Conservation (phyloP, 192 early-diverging fungal species). For the Coemansia sp. region DNA sequence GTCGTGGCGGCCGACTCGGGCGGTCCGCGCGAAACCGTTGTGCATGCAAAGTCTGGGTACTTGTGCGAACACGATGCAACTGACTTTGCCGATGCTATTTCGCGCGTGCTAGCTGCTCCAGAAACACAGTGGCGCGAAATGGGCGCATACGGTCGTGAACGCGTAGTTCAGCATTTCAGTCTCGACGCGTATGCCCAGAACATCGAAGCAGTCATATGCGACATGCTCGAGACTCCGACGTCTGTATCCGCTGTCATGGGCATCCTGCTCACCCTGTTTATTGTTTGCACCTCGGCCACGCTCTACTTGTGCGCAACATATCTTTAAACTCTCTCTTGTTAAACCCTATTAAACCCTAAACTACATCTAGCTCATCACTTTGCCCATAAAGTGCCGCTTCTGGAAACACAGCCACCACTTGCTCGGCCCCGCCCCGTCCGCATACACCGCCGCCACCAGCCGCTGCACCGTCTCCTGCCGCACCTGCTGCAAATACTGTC, state of each 20-base stretch:
- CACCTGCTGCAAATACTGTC: constrained; percentile 85
- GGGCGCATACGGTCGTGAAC: constrained; percentile 64
- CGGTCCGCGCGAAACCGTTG: constrained; percentile 81
- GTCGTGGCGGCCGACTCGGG: constrained; percentile 86
- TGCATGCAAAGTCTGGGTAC: constrained; percentile 71
- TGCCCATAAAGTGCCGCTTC: constrained; percentile 98
- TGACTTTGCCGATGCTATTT: constrained; percentile 66
- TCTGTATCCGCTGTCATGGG: constrained; percentile 31
- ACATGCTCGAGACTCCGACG: constrained; percentile 34
- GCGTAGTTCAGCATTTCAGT: constrained; percentile 63
- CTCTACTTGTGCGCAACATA: background rate
- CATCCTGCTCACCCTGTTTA: constrained; percentile 34
- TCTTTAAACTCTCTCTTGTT: background rate
- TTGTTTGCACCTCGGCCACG: constrained; percentile 17
- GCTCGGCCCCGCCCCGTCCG: constrained; percentile 66
- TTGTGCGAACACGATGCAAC: constrained; percentile 60
- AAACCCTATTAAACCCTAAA: background rate
- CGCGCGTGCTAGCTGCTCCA: constrained; percentile 47
- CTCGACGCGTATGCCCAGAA: constrained; percentile 63
- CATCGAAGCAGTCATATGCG: constrained; percentile 62
- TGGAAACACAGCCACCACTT: constrained; percentile 99
- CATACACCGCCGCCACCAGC: constrained; percentile 73
- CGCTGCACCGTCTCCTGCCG: constrained; percentile 84
- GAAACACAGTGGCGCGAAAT: constrained; percentile 43
- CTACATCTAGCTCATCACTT: constrained; percentile 57